Base-by-base conservation (phyloP, 1,284 basidiomycete species). In the Sanguinoderma infundibulare region DNA sequence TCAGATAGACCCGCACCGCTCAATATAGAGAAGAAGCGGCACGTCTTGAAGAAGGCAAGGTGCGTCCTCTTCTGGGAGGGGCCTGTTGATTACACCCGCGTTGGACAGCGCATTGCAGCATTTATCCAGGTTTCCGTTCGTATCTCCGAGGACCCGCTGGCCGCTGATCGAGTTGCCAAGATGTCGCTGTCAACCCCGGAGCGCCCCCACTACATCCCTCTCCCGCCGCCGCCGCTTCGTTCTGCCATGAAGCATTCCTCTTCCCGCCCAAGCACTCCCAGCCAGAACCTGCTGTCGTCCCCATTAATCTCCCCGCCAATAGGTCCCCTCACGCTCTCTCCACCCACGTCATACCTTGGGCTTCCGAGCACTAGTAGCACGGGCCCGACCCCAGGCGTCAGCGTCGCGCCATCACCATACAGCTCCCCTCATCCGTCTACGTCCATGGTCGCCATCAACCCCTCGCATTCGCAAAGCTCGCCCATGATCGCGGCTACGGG, bases 201-300 rank as follows among this genome's bases (percentile, higher is more conserved):
- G 51, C 65, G 63, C 40, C 67, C 72, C 20, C 63, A 64, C 12
- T 65, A 72, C 63, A 69, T 73, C 55, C 60, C 72, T 14, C 57
- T 73, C 17, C 63, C 69, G 3, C 72, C 67, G 42, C 70, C 75
- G 40, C 49, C 49, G 32, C 75, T 83, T 30, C 82, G 84, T 52
- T 84, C 83, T 12, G 83, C 83, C 20, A 75, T 85, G 69, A 85
- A 85, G 70, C 79, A 81, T 53, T 52, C 58, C 59, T 10, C 76
- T 70, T 63, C 75, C 49, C 71, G 77, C 65, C 70, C 70, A 17
- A 62, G 32, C 26, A 72, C 68, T 24, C 69, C 76, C 5, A 42
- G 47, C 24, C 47, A 63, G 30, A 57, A 51, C 20, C 62, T 55
- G 3, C 30, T 10, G 20, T 40, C 15, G 55, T 59, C 58, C 67